Evolutionary conservation across 352 stramenopile genomes (phyloP), one percentile per base, ranked within the genome.

Genomic region (Plasmopara muralis): DNA sequence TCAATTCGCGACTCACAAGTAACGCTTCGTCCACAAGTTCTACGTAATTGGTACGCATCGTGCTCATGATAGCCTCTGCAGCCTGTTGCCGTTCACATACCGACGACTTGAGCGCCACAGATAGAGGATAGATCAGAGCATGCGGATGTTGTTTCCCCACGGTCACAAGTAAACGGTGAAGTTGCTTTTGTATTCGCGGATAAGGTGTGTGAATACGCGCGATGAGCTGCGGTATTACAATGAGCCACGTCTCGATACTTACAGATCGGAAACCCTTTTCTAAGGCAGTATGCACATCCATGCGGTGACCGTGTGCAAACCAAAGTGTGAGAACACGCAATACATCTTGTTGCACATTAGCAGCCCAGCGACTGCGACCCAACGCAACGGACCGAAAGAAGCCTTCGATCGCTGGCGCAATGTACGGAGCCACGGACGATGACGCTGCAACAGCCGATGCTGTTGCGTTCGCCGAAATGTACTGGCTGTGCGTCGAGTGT

Each of bases 301-400:
- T 66, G 13, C 90, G 77, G 38, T 97, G 84, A 9, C 95, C 96
- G 68, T 99, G 96, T 6, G 93, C 85, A 61, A 99, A 99, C 74
- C 97, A 98, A 28, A 99, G 95, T 43, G 94, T 98, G 6, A 99
- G 69, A 9, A 99, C 77, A 50, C 97, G 97, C 31, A 99, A 59
- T 57, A 99, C 95, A 66, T 99, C 97, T 63, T 99, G 96, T 55
- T 98, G 94, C 1, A 99, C 96, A 41, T 97, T 97, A 9, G 95
- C 95, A 64, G 84, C 96, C 87, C 92, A 98, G 39, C 90, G 84
- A 50, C 94, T 98, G 25, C 89, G 93, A 8, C 96, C 96, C 20
- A 99, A 72, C 47, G 85, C 89, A 33, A 99, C 98, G 2, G 93
- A 96, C 20, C 81, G 81, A 47, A 99, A 96, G 74, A 99, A 99